Evolutionary conservation across 768 basidiomycete species (phyloP).

Genomic region (Lactarius trivialis): DNA sequence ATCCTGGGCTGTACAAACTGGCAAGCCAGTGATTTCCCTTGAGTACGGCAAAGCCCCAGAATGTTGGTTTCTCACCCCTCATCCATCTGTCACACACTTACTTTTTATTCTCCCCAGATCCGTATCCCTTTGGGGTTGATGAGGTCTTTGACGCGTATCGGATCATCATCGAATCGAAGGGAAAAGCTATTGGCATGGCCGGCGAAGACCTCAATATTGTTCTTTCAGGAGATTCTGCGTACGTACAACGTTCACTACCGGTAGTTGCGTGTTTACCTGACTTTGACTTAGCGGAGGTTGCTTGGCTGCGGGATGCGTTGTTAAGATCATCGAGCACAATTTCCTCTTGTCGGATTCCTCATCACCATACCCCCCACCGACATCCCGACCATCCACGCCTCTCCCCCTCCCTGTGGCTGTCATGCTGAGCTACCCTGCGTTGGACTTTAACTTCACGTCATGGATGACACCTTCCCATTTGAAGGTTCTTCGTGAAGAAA

Average conservation of each 20-base stretch:
- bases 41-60: slow-evolving; percentile 98
- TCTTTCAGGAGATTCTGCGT: slow-evolving; percentile 96
- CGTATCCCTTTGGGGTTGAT: slow-evolving; percentile 94
- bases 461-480: slow-evolving; percentile 90
- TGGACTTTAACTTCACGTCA: slow-evolving; percentile 97
- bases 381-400: slow-evolving; percentile 28
- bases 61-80: slow-evolving; percentile 45
- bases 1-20: slow-evolving; percentile 74
- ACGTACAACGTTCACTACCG: slow-evolving; percentile 32
- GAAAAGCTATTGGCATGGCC: slow-evolving; percentile 79
- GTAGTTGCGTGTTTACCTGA: slow-evolving; percentile 17
- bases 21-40: slow-evolving; percentile 74
- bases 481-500: slow-evolving; percentile 73
- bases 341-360: slow-evolving; percentile 25
- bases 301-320: slow-evolving; percentile 75
- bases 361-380: slow-evolving; percentile 8
- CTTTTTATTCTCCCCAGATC: slow-evolving; percentile 48
- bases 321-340: slow-evolving; percentile 73
- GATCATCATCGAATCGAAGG: slow-evolving; percentile 72
- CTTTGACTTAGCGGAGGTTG: slow-evolving; percentile 66
- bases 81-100: neutral
- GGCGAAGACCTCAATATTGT: slow-evolving; percentile 74
- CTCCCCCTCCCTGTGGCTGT: slow-evolving; percentile 75
- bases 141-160: slow-evolving; percentile 90
- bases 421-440: slow-evolving; percentile 82